Evolutionary conservation across 2,329 filamentous ascomycete species (phyloP), one percentile per base, ranked within the genome.

Genomic region (Penicillium sp.): DNA sequence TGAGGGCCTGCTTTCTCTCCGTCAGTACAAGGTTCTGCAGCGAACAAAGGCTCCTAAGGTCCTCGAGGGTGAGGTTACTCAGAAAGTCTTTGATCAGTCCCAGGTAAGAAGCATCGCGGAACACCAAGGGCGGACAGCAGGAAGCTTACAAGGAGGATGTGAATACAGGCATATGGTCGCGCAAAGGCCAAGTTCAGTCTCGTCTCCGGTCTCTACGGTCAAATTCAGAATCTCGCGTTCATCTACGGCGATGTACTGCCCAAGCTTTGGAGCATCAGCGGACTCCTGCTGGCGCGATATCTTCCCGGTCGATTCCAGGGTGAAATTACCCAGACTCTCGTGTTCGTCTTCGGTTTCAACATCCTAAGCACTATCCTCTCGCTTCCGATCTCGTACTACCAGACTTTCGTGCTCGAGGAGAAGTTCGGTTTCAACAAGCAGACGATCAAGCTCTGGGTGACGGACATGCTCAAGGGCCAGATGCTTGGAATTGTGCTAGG

Each of bases 401-500:
- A 92, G 76, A 94, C 90, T 11, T 99, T 99, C 68, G 89, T 97
- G 43, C 80, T 99, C 50, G 94, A 99, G 74, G 92, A 96, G 76
- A 89, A 90, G 69, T 99, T 95, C 65, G 94, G 94, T 44, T 99
- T 99, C 83, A 99, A 99, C 76, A 99, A 99, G 79, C 91, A 96
- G 80, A 97, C 94, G 0, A 78, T 90, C 49, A 86, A 85, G 72
- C 80, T 97, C 27, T 99, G 92, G 80, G 69, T 96, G 47, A 89
- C 84, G 64, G 94, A 99, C 71, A 85, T 96, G 77, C 72, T 97
- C 76, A 99, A 99, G 81, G 86, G 87, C 28, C 91, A 96, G 72
- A 80, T 89, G 62, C 82, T 99, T 53, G 84, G 86, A 46, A 80
- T 95, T 61, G 85, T 84, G 43, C 81, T 99, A 53, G 88, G 90